These are phyloP conservation scores for Nemophila menziesii DNA, from an alignment of 257 asterid species.

Conservation along the genomic window DNA sequence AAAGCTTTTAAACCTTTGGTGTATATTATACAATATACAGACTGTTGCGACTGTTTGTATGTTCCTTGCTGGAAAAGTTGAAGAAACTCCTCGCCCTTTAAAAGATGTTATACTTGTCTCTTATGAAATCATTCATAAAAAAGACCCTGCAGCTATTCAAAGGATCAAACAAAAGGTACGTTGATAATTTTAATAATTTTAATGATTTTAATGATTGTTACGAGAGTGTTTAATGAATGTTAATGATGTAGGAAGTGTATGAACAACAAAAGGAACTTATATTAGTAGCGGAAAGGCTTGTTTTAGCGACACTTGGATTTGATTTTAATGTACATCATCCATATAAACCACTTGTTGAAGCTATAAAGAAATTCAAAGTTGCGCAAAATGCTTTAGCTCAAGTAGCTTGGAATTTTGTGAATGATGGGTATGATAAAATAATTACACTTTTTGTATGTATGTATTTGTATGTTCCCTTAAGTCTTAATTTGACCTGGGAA, in stretches of 20 bases:
- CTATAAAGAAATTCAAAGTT: slow-evolving; percentile 67
- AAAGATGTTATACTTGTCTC: slow-evolving; percentile 88
- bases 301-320: slow-evolving; percentile 66
- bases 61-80: slow-evolving; percentile 99
- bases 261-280: slow-evolving; percentile 72
- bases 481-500: slow-evolving; percentile 56
- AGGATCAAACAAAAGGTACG: slow-evolving; percentile 7
- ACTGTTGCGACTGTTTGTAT: slow-evolving; percentile 90
- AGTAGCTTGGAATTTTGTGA: slow-evolving; percentile 91
- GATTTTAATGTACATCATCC: slow-evolving; percentile 73
- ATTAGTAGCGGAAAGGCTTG: slow-evolving; percentile 64
- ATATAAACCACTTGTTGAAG: slow-evolving; percentile 80
- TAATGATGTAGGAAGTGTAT: slow-evolving; percentile 55
- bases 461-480: slow-evolving; percentile 23
- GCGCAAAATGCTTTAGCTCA: slow-evolving; percentile 73
- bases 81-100: slow-evolving; percentile 96
- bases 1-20: background rate
- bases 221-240: too few species aligned
- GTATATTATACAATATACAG: slow-evolving; percentile 33
- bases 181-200: slow-evolving; percentile 1
- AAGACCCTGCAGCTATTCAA: slow-evolving; percentile 24
- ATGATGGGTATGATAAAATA: slow-evolving; percentile 81
- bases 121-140: slow-evolving; percentile 78
- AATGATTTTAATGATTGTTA: too few species aligned
- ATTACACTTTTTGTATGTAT: slow-evolving; percentile 8